Percentiles rank a stretch among this genome's conserved stretches.
These are phyloP conservation scores for Coniochaeta pulveracea DNA, from an alignment of 2,329 filamentous ascomycete species.

Conservation along the genomic window DNA sequence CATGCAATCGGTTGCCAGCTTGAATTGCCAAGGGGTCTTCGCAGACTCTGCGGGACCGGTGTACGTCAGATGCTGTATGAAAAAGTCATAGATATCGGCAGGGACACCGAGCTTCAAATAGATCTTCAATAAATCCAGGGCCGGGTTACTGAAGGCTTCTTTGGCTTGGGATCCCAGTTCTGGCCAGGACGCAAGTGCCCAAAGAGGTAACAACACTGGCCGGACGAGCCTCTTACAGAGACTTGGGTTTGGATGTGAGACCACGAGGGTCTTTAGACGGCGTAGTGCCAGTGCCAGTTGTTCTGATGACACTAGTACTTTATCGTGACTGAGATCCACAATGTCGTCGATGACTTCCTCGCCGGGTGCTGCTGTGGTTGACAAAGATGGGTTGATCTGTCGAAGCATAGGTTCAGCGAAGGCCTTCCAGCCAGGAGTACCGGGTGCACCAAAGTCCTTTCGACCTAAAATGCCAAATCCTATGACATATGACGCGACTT, in stretches of 20 bases:
- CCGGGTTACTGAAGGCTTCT: conserved; percentile 28
- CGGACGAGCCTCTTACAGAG: conserved; percentile 49
- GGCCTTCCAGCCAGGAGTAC: conserved; percentile 21
- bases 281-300: conserved; percentile 39
- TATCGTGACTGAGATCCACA: conserved; percentile 31
- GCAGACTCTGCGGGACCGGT: conserved; percentile 28
- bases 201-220: conserved; percentile 49
- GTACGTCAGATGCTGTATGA: conserved; percentile 45
- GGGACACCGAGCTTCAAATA: conserved; percentile 47
- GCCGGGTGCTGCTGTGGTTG: neutral
- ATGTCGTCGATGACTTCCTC: conserved; percentile 22
- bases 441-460: conserved; percentile 52
- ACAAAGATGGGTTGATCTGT: conserved; percentile 10
- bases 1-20: conserved; percentile 27
- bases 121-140: conserved; percentile 39
- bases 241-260: conserved; percentile 56
- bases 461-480: conserved; percentile 56
- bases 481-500: conserved; percentile 49
- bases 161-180: conserved; percentile 17
- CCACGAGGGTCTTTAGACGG: conserved; percentile 42
- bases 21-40: conserved; percentile 40
- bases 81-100: conserved; percentile 30
- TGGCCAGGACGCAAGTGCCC: conserved; percentile 47
- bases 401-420: conserved; percentile 13
- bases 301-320: conserved; percentile 31